A percentile compares a stretch with the other conserved stretches of the same genome.
Conservation (phyloP, 192 early-diverging fungal species). For the Backusella luteola region DNA sequence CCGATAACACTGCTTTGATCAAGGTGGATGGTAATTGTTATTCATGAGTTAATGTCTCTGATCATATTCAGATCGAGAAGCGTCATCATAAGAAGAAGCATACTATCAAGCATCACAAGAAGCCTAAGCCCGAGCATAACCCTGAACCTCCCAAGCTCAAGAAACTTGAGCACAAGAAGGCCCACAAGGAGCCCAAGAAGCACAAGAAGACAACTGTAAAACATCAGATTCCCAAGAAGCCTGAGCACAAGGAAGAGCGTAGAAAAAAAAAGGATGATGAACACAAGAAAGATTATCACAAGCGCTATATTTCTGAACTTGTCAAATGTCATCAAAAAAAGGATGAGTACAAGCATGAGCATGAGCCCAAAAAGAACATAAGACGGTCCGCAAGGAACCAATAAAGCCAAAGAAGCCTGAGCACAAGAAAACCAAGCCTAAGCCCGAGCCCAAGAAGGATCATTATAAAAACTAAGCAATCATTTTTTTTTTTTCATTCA, state of each 20-base stretch:
- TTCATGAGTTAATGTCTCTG: background rate
- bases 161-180: background rate
- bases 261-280: no score
- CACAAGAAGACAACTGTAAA: background rate
- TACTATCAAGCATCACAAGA: background rate
- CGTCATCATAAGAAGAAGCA: background rate
- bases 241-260: background rate
- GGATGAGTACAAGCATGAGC: no score
- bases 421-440: background rate
- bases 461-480: background rate
- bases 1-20: background rate
- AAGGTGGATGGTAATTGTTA: background rate
- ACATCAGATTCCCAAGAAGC: background rate
- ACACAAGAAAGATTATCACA: background rate
- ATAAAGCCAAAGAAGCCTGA: background rate
- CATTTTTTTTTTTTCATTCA: no score
- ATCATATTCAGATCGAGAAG: background rate
- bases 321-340: no score
- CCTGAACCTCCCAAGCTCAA: background rate
- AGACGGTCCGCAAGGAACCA: background rate
- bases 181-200: background rate
- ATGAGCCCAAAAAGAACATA: background rate
- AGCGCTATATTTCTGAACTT: no score
- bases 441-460: background rate
- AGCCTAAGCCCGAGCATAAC: background rate